Base-by-base conservation (phyloP, 768 basidiomycete genomes). In the Candolleomyces eurysporus region DNA sequence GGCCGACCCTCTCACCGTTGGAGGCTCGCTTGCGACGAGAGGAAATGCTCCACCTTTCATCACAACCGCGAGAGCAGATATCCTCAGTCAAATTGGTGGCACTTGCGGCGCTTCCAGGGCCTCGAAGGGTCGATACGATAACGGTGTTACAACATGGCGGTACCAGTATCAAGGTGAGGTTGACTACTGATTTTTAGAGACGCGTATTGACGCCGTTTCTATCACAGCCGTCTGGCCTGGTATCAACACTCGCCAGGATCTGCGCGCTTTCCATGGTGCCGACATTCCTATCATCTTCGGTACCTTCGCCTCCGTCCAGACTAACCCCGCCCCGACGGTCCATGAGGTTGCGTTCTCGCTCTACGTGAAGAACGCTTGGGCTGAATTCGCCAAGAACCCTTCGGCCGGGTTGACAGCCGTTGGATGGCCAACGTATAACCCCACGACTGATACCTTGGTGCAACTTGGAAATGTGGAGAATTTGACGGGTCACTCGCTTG, bases 341-440 rank as follows among this genome's bases (percentile, higher is more conserved):
- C 63, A 32, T 9, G 72, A 71, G 56, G 68, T 73, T n/a, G 64
- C 68, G n/a, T 66, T 79, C 42, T 73, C 77, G 1, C 67, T 61
- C 56, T 75, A 72, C 57, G 58, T 78, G 1, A 78, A 79, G 61
- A 62, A 66, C 6, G 77, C 76, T 0, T 80, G 79, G 78, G 76
- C 78, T 1, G 68, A 74, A 6, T 80, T 80, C 57, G 78, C 78
- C n/a, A 71, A 74, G n/a, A 68, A 79, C 63, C 76, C 78, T 1
- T 39, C 57, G 5, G 57, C 70, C 11, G 77, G 76, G 1, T 60
- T 78, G 55, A 48, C 57, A 0, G 60, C 57, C 14, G 48, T 62
- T 19, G 67, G 64, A 13, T 71, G 70, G 69, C 70, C 70, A 22
- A 46, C 52, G 22, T 71, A 67, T 49, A 58, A 66, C 32, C 66